A percentile compares a stretch with the other conserved stretches of the same genome.
Evolutionary conservation across 805 yeast genomes (phyloP).

Genomic region (Candida methanosorbosa): DNA sequence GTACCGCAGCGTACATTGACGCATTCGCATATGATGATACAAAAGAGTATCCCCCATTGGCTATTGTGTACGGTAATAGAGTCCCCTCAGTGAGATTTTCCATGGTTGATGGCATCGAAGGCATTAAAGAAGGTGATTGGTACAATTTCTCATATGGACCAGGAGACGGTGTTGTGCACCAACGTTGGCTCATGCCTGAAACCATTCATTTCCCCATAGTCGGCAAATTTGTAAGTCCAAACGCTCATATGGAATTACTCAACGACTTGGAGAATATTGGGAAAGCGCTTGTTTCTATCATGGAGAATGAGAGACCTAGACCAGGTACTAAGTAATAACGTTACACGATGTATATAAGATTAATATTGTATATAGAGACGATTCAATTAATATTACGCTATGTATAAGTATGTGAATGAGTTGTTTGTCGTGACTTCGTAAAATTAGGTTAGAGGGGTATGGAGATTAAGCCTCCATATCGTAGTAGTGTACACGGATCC

Average conservation of each 20-base stretch:
- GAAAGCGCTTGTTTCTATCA: slow-evolving; percentile 55
- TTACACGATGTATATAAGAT: not conserved
- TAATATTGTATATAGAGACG: too few species aligned
- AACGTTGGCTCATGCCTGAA: slow-evolving; percentile 76
- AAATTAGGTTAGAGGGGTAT: too few species aligned
- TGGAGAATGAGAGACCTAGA: slow-evolving; percentile 51
- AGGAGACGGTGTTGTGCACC: slow-evolving; percentile 91
- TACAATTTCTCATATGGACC: slow-evolving; percentile 75
- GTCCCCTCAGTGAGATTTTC: slow-evolving; percentile 85
- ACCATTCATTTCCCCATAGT: slow-evolving; percentile 51
- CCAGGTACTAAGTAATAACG: not conserved
- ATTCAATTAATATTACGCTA: too few species aligned
- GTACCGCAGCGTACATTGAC: slow-evolving; percentile 49
- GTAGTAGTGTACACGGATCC: slow-evolving; percentile 69
- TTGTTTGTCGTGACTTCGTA: too few species aligned
- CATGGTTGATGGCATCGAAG: slow-evolving; percentile 51
- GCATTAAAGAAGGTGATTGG: slow-evolving; percentile 63
- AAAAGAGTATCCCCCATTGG: slow-evolving; percentile 69
- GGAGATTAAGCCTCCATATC: slow-evolving; percentile 26
- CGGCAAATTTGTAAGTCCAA: slow-evolving; percentile 52
- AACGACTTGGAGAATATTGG: slow-evolving; percentile 69
- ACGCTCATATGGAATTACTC: slow-evolving; percentile 77
- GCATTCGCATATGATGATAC: slow-evolving; percentile 44
- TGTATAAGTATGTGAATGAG: too few species aligned
- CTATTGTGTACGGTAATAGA: slow-evolving; percentile 68